A percentile compares a stretch with the other conserved stretches of the same genome.
These are phyloP conservation scores for Discostella pseudostelligera DNA, from an alignment of 108 stramenopile species.

Conservation along the genomic window DNA sequence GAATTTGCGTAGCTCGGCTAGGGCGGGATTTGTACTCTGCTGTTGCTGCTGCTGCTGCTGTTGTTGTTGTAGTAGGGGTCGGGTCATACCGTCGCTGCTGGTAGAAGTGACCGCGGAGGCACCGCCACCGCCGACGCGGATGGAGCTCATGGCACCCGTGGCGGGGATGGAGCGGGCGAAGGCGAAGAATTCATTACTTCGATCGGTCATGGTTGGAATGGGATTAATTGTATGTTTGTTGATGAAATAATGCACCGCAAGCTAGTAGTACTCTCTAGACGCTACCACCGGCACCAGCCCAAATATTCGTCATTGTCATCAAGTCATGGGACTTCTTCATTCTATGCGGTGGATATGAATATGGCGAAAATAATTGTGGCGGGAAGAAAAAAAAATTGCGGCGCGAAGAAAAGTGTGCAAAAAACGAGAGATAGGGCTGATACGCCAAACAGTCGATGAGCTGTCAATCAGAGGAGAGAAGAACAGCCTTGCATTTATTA, in stretches of 20 bases:
- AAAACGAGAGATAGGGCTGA: too few species aligned
- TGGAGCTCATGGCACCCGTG: conserved; percentile 42
- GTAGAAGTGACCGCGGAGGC: not conserved
- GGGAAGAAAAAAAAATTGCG: too few species aligned
- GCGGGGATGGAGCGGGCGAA: conserved; percentile 56
- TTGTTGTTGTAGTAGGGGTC: conserved; percentile 1
- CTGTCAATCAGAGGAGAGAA: too few species aligned
- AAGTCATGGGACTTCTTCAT: too few species aligned
- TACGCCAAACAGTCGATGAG: too few species aligned
- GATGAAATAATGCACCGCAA: too few species aligned
- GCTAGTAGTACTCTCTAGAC: too few species aligned
- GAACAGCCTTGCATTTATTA: too few species aligned
- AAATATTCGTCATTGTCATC: too few species aligned
- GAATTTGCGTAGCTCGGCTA: conserved; percentile 64
- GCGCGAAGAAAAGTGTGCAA: too few species aligned
- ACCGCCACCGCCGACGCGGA: conserved; percentile 30
- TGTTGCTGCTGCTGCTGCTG: conserved; percentile 15
- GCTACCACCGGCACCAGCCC: too few species aligned
- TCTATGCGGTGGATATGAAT: not conserved
- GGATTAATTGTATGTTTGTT: not conserved
- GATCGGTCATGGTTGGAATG: conserved; percentile 58
- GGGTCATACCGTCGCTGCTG: conserved; percentile 3
- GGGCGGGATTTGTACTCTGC: conserved; percentile 22
- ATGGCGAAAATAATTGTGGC: too few species aligned
- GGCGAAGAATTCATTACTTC: conserved; percentile 73